These are phyloP conservation scores for Rhynchospora tenuis DNA, from an alignment of 176 grass and related monocot species.

Conservation along the genomic window DNA sequence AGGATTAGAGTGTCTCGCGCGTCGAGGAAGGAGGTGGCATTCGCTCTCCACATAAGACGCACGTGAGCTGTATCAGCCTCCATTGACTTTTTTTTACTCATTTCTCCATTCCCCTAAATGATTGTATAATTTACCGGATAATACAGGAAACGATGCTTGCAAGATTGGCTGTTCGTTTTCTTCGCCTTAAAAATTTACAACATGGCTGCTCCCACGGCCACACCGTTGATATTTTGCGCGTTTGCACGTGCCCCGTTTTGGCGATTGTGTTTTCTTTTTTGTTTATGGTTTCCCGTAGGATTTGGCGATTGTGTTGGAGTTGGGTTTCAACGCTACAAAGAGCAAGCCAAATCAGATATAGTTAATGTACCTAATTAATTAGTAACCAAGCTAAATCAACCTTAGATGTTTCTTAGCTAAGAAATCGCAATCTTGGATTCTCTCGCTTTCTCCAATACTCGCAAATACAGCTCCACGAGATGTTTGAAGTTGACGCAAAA, in stretches of 20 bases:
- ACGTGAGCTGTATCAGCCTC: not conserved
- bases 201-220: not conserved
- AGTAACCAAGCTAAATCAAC: too few species aligned
- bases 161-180: not conserved
- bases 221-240: not conserved
- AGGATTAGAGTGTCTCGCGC: not conserved
- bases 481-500: too few species aligned
- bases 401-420: not conserved
- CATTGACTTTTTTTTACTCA: conserved; percentile 1
- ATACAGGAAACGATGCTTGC: not conserved
- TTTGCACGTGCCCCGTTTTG: not conserved
- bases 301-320: conserved; percentile 2
- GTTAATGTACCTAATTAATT: too few species aligned
- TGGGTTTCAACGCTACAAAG: not conserved
- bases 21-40: not conserved
- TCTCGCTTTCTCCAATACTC: too few species aligned
- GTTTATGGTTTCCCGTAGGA: not conserved
- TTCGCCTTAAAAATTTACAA: too few species aligned
- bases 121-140: not conserved
- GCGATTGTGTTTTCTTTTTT: not conserved
- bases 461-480: too few species aligned
- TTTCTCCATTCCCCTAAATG: not conserved
- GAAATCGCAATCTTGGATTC: not conserved
- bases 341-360: not conserved
- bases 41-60: not conserved